These are phyloP conservation scores for Naegleria gruberi DNA, from an alignment of 208 protist species.

Conservation along the genomic window DNA sequence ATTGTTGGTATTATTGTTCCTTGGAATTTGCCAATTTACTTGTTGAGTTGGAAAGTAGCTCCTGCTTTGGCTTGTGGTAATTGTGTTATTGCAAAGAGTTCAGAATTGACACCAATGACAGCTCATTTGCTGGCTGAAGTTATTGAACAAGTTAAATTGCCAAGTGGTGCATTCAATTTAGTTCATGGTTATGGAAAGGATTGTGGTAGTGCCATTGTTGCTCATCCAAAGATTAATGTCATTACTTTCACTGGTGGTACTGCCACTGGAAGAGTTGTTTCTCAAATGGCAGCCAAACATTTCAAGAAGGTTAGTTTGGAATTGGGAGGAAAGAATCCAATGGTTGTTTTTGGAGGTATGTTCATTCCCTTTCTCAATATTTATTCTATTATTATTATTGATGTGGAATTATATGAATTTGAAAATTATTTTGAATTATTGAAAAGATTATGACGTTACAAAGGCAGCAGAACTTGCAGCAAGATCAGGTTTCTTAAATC, in stretches of 20 bases:
- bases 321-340: slow-evolving; percentile 65
- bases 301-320: slow-evolving; percentile 61
- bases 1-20: slow-evolving; percentile 55
- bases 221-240: slow-evolving; percentile 40
- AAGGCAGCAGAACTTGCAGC: slow-evolving; percentile 24
- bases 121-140: slow-evolving; percentile 43
- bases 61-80: slow-evolving; percentile 50
- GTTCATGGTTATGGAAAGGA: slow-evolving; percentile 41
- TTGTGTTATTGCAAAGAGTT: slow-evolving; percentile 52
- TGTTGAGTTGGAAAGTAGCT: slow-evolving; percentile 67
- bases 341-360: slow-evolving; percentile 56
- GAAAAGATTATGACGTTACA: slow-evolving; percentile 43
- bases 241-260: slow-evolving; percentile 65
- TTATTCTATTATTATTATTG: too few relatives aligned
- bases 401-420: too few relatives aligned
- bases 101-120: slow-evolving; percentile 57
- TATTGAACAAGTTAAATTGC: slow-evolving; percentile 41
- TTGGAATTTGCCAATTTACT: slow-evolving; percentile 64
- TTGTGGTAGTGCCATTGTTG: slow-evolving; percentile 46
- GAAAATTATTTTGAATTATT: too few relatives aligned
- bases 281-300: slow-evolving; percentile 22
- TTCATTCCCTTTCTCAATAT: too few relatives aligned
- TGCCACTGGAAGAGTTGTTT: slow-evolving; percentile 41
- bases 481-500: slow-evolving; percentile 42
- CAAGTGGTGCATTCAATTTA: slow-evolving; percentile 53